A percentile compares a stretch with the other conserved stretches of the same genome.
These are phyloP conservation scores for Fusarium graminum DNA, from an alignment of 2,329 filamentous ascomycete genomes.

Conservation along the genomic window DNA sequence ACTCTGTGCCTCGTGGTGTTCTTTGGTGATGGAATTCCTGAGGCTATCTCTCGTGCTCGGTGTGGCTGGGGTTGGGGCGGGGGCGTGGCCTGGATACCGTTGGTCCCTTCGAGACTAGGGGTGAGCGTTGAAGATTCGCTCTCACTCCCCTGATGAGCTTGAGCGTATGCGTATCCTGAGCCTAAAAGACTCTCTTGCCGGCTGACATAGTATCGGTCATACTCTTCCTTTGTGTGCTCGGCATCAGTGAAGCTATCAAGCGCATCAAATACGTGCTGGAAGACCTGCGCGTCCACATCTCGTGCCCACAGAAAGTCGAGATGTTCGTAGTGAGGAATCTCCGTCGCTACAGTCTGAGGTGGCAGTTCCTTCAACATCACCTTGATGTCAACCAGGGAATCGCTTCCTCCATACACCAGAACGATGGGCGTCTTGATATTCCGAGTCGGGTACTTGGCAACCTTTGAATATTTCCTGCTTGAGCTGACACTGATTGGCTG, in stretches of 20 bases:
- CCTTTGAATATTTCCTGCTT: conserved; percentile 89
- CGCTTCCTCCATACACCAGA: conserved; percentile 91
- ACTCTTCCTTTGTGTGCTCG: conserved; percentile 71
- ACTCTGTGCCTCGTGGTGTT: conserved; percentile 34
- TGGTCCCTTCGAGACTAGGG: conserved; percentile 40
- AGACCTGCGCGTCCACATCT: conserved; percentile 86
- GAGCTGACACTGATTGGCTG: conserved; percentile 78
- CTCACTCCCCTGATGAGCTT: conserved; percentile 52
- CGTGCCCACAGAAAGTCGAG: conserved; percentile 95
- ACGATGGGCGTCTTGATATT: conserved; percentile 98
- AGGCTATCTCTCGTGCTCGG: conserved; percentile 47
- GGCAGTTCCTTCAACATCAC: conserved; percentile 93
- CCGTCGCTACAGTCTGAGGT: conserved; percentile 83
- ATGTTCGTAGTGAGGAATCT: conserved; percentile 94
- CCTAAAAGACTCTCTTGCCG: conserved; percentile 65
- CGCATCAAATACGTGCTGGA: conserved; percentile 91
- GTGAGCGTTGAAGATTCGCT: conserved; percentile 55
- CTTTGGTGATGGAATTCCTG: conserved; percentile 36
- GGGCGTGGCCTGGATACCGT: conserved; percentile 11
- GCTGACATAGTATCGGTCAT: conserved; percentile 67
- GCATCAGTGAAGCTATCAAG: conserved; percentile 77
- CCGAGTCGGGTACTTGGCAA: conserved; percentile 93
- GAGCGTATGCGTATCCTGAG: conserved; percentile 49
- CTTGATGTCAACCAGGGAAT: conserved; percentile 93
- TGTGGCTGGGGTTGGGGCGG: conserved; percentile 46